Base-by-base conservation (phyloP, 768 basidiomycete species). In the Xerocomellus chrysenteron region DNA sequence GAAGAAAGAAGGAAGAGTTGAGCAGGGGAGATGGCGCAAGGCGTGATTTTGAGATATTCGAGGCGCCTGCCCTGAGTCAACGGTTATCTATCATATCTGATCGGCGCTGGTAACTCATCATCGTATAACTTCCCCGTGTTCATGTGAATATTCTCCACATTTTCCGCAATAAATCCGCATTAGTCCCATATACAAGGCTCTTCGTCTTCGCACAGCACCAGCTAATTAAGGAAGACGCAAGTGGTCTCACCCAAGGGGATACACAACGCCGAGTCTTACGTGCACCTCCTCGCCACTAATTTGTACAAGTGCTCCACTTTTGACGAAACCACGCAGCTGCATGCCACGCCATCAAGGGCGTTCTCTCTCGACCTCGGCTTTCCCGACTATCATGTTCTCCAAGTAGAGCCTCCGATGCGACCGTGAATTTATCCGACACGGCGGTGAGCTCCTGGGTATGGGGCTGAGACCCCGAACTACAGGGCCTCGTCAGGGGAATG, bases 11-110 rank as follows among this genome's bases (percentile, higher is more conserved):
- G 63, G 61, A 59, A 57, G 24, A 11, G 26, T 49, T 21, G 60
- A 50, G 52, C 3, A 21, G 32, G 43, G 30, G 41, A 45, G 30
- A 50, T 26, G 16, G 40, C 17, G 44, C 40, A 51, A 26, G 48
- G 30, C 58, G 62, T 48, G 69, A 68, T 73, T 73, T 70, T 73
- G 63, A 68, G 52, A 56, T 62, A 56, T 56, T 24, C 42, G 40
- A 30, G 47, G 50, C 45, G 64, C 71, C 71, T 74, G 71, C 71
- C 71, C 71, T 72, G 72, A 72, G 72, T 64, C 53, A 36, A 52
- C 57, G 41, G 57, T 35, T 64, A 63, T 59, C 51, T 37, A 64
- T 60, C 57, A 17, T 17, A 65, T 68, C 68, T 65, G 51, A 72
- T 69, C 66, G 47, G 50, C 36, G 41, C 36, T 30, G 4, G 3